Evolutionary conservation across 1,284 basidiomycete genomes (phyloP), one percentile per base, ranked within the genome.

Genomic region (Chiua sp.): DNA sequence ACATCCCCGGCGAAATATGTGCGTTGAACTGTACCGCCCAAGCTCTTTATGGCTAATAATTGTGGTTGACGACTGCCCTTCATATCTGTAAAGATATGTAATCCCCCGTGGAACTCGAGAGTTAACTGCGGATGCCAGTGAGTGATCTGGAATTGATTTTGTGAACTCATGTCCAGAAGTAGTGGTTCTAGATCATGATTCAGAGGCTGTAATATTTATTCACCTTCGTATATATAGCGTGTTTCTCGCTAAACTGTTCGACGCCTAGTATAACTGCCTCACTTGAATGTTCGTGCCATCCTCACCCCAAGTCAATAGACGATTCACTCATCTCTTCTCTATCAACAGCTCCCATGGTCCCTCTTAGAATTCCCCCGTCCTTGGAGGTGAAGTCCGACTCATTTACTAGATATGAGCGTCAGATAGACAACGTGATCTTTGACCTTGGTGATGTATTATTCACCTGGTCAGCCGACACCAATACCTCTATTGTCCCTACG

Each of bases 401-500:
- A 4, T 16, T 23, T 37, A 16, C 47, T 11, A 16, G 26, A 1
- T 18, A 50, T 26, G 55, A 69, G 53, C 66, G 65, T 13, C 57
- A 53, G 46, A 65, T 71, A 22, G 67, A 68, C 44, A 69, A 71
- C 7, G 20, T 68, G 4, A 65, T 68, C 46, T 65, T 71, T 26
- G 69, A 69, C 44, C 51, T 68, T 15, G 67, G 67, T 11, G 68
- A 68, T 16, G 68, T 71, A 3, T 30, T 71, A 26, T 71, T 71
- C 42, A 65, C 67, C 3, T 68, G 67, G 63, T 69, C 67, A 10
- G 58, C 63, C 35, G 28, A 59, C 33, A 68, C 67, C 0, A 50
- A 50, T 32, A 68, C 58, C 10, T 63, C 69, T n/a, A 51, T 68
- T 51, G 51, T 65, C 7, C 37, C 69, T 1, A 6, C 49, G 20